Conservation (phyloP, 306 rosid genomes). For the Crataegus laevigata region DNA sequence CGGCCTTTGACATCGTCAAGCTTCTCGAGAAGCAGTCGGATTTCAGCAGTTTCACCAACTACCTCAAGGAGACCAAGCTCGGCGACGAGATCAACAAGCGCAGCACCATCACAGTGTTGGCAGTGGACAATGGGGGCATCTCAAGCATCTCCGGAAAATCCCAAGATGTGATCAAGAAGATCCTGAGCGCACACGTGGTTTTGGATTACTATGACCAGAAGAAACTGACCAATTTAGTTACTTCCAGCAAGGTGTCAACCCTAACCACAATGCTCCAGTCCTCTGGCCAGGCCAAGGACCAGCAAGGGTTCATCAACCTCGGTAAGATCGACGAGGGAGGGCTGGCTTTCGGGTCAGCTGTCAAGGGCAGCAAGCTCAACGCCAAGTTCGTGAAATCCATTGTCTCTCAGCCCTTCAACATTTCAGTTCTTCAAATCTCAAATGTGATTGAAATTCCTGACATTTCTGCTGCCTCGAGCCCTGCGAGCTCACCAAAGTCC, state of each 20-base stretch:
- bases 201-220: slow-evolving; percentile 30
- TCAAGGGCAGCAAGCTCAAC: background rate
- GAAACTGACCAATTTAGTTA: background rate
- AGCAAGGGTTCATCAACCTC: slow-evolving; percentile 38
- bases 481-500: background rate
- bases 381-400: background rate
- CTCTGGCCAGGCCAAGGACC: slow-evolving; percentile 19
- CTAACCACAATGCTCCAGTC: slow-evolving; percentile 34
- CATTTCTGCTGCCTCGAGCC: background rate
- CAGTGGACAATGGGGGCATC: slow-evolving; percentile 13
- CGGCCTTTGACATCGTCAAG: slow-evolving; percentile 43
- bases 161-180: slow-evolving; percentile 20
- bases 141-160: slow-evolving; percentile 24
- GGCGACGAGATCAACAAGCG: slow-evolving; percentile 36
- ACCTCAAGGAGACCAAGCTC: slow-evolving; percentile 46
- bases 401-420: background rate
- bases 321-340: slow-evolving; percentile 24
- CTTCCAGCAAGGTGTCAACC: background rate
- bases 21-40: slow-evolving; percentile 24
- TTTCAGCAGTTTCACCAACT: slow-evolving; percentile 22
- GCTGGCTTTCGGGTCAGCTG: slow-evolving; percentile 37
- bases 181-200: slow-evolving; percentile 34
- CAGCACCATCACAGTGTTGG: slow-evolving; percentile 39
- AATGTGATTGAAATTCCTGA: background rate
- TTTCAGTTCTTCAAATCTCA: slow-evolving; percentile 11